Evolutionary conservation across 2,329 filamentous ascomycete species (phyloP).

Genomic region (Claviceps pazoutovae): DNA sequence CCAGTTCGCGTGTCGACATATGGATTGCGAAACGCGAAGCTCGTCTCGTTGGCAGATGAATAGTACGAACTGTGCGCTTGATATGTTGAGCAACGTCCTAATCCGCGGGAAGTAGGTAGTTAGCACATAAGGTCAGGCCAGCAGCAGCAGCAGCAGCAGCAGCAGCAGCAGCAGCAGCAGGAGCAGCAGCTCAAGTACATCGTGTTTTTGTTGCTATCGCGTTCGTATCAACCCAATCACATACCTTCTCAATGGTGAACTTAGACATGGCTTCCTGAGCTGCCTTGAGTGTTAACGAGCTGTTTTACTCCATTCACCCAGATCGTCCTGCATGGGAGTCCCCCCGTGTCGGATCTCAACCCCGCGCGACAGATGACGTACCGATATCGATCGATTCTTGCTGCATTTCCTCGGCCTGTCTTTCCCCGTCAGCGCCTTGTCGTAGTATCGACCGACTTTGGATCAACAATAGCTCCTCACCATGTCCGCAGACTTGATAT

Average conservation of each 20-base stretch:
- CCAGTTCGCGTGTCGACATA: not conserved
- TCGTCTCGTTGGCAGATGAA: not conserved
- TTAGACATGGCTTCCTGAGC: constrained; percentile 51
- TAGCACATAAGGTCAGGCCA: not conserved
- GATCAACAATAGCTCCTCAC: constrained; percentile 32
- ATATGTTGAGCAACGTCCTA: constrained; percentile 93
- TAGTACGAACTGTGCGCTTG: constrained; percentile 64
- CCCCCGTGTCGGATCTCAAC: too few species aligned
- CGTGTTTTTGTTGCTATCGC: too few species aligned
- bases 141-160: too few species aligned
- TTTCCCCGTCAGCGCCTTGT: constrained; percentile 15
- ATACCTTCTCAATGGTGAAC: constrained; percentile 48
- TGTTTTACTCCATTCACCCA: not conserved
- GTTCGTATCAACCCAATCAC: constrained; percentile 1
- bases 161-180: too few species aligned
- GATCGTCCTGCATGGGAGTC: too few species aligned
- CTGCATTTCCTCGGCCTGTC: constrained; percentile 91
- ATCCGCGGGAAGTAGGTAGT: not conserved
- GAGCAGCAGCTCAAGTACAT: constrained; percentile 6
- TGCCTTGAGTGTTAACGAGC: constrained; percentile 14
- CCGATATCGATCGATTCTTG: constrained; percentile 89
- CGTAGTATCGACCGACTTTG: not conserved
- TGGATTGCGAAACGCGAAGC: not conserved
- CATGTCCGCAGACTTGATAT: constrained; percentile 98
- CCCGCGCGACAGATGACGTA: constrained; percentile 32